Evolutionary conservation across 1,284 basidiomycete genomes (phyloP), one percentile per base, ranked within the genome.

Genomic region (Leccinum pachyderme): DNA sequence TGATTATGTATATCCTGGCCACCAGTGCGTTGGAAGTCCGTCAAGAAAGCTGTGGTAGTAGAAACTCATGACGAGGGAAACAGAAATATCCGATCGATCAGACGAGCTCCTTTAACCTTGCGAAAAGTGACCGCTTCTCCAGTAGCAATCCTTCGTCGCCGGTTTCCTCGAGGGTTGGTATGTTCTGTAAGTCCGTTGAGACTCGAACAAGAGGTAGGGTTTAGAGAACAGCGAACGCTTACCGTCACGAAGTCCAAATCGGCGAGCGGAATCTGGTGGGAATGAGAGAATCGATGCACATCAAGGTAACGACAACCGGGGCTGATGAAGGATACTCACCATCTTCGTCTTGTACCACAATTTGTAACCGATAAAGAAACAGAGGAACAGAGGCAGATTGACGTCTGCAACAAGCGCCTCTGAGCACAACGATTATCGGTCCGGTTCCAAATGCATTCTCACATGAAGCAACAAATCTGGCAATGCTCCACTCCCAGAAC

Each of bases 311-410:
- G 5, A 43, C 18, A 9, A 29, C 6, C 28, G 33, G 25, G n/a
- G 15, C 12, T 1, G 12, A 4, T 7, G 25, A 9, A 9, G 7
- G 32, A 53, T 51, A 41, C 66, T 60, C 29, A 65, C 64, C 18
- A 79, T 62, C 50, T 75, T 75, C 4, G 82, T 84, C 61, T 75
- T 77, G 72, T 82, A 82, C 81, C 67, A 67, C 59, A 54, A 79
- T 46, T 75, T 86, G 81, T 78, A 65, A 13, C 57, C 53, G 7
- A 62, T 5, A 35, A 55, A 62, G 33, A 67, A 57, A 12, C 22
- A 43, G 46, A 60, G 45, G 49, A 67, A 62, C 24, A 67, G 12
- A 3, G 67, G 63, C 1, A 67, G 22, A 39, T 60, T 69, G 46
- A 67, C 59, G 47, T 69, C 65, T 60, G 47, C 13, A 24, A 33